Conservation (phyloP, 192 early-diverging fungal species). For the Backusella morwellensis region DNA sequence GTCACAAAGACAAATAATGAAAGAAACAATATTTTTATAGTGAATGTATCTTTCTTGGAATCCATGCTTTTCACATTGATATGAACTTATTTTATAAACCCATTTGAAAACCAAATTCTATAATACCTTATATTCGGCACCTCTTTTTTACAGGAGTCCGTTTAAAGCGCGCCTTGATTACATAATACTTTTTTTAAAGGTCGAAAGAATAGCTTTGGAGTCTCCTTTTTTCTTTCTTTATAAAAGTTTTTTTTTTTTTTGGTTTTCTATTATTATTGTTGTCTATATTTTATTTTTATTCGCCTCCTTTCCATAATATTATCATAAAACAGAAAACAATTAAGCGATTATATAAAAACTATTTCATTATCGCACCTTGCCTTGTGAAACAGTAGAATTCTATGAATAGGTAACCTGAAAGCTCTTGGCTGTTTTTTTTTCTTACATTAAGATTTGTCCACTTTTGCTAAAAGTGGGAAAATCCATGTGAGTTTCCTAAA, state of each 20-base stretch:
- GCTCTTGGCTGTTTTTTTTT: not conserved
- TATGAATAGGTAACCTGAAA: not conserved
- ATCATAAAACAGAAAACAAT: not conserved
- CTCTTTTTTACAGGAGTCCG: not conserved
- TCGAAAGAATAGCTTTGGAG: not conserved
- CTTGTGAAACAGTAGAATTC: not conserved
- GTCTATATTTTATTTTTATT: not conserved
- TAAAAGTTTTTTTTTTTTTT: not conserved
- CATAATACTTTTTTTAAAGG: not conserved
- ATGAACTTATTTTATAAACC: not conserved
- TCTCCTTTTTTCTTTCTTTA: not conserved
- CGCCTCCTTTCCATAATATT: not conserved
- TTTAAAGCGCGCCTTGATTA: not conserved
- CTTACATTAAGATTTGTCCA: not conserved
- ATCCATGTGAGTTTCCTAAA: not conserved
- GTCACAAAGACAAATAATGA: too few relatives aligned
- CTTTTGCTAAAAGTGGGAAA: not conserved
- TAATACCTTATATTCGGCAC: not conserved
- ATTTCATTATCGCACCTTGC: not conserved
- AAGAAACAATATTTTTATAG: not conserved
- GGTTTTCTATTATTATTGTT: not conserved
- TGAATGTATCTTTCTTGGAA: too few relatives aligned
- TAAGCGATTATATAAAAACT: not conserved
- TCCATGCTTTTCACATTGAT: not conserved
- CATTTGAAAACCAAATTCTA: not conserved